Evolutionary conservation across 345 rosid genomes (phyloP).

Genomic region (Iberis pinnata): DNA sequence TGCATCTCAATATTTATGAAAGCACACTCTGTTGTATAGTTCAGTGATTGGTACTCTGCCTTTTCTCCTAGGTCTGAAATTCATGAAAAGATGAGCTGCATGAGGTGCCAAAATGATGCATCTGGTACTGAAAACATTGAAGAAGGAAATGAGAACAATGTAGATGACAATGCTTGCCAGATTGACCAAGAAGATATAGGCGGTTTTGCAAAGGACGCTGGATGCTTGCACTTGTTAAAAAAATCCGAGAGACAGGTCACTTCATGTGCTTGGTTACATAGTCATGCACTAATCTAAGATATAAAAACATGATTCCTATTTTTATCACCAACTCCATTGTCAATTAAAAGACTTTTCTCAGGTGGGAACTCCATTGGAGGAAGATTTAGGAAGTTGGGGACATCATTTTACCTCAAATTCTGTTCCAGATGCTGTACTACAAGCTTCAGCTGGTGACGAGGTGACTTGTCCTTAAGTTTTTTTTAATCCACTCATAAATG

Average conservation of each 20-base stretch:
- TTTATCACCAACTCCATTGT: background rate
- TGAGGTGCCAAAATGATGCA: slow-evolving; percentile 44
- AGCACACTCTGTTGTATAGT: background rate
- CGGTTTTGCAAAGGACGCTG: slow-evolving; percentile 78
- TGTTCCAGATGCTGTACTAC: slow-evolving; percentile 77
- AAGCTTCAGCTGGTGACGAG: slow-evolving; percentile 95
- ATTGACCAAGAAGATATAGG: slow-evolving; percentile 57
- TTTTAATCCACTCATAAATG: background rate
- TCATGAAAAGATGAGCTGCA: slow-evolving; percentile 78
- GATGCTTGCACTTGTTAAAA: slow-evolving; percentile 58
- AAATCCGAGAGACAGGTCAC: slow-evolving; percentile 78
- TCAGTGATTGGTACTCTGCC: background rate
- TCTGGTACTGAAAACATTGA: slow-evolving; percentile 25
- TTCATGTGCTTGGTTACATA: slow-evolving; percentile 13
- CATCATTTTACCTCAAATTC: slow-evolving; percentile 69
- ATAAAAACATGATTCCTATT: background rate
- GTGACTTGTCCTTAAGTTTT: slow-evolving; percentile 27
- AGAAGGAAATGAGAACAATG: slow-evolving; percentile 32
- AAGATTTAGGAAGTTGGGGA: slow-evolving; percentile 86
- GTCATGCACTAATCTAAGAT: slow-evolving; percentile 6
- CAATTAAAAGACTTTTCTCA: slow-evolving; percentile 27
- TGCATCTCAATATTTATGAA: slow-evolving; percentile 1
- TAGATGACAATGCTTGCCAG: slow-evolving; percentile 21
- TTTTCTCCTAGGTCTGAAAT: slow-evolving; percentile 64
- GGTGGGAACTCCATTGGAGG: slow-evolving; percentile 87